A percentile compares a stretch with the other conserved stretches of the same genome.
Conservation (phyloP, 2,329 filamentous ascomycete species). For the Colletotrichum godetiae region DNA sequence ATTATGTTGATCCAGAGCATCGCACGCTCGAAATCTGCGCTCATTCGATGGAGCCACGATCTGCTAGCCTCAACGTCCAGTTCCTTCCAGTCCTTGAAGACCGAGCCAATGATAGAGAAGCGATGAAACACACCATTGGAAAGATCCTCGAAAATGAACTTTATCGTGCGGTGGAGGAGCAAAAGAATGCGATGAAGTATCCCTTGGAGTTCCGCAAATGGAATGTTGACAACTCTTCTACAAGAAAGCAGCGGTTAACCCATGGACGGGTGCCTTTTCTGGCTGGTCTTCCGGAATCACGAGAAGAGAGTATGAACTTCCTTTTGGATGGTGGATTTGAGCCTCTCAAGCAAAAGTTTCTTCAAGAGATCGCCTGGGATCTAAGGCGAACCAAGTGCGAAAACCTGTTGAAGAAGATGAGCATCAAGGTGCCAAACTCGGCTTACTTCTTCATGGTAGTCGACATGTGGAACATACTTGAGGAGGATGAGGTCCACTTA, state of each 20-base stretch:
- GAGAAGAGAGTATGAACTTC: conserved; percentile 63
- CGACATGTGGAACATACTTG: conserved; percentile 71
- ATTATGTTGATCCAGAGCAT: conserved; percentile 59
- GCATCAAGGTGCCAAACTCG: conserved; percentile 70
- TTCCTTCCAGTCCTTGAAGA: conserved; percentile 76
- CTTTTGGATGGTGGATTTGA: conserved; percentile 72
- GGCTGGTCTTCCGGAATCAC: conserved; percentile 61
- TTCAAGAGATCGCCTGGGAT: conserved; percentile 59
- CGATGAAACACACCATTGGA: conserved; percentile 61
- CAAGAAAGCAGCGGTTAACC: conserved; percentile 50
- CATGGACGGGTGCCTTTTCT: conserved; percentile 54
- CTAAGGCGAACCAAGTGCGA: conserved; percentile 66
- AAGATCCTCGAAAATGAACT: conserved; percentile 62
- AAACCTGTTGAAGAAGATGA: conserved; percentile 64
- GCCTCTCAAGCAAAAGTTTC: conserved; percentile 56
- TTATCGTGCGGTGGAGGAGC: conserved; percentile 60
- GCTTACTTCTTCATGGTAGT: conserved; percentile 75
- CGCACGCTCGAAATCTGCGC: conserved; percentile 74
- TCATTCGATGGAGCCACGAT: conserved; percentile 56
- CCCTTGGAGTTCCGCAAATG: conserved; percentile 65
- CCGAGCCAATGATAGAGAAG: conserved; percentile 57
- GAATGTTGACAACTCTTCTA: conserved; percentile 55
- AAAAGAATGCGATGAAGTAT: conserved; percentile 62
- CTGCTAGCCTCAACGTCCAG: conserved; percentile 72
- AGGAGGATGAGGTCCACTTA: conserved; percentile 75